Evolutionary conservation across 257 asterid species (phyloP).

Genomic region (Nicotiana knightiana): DNA sequence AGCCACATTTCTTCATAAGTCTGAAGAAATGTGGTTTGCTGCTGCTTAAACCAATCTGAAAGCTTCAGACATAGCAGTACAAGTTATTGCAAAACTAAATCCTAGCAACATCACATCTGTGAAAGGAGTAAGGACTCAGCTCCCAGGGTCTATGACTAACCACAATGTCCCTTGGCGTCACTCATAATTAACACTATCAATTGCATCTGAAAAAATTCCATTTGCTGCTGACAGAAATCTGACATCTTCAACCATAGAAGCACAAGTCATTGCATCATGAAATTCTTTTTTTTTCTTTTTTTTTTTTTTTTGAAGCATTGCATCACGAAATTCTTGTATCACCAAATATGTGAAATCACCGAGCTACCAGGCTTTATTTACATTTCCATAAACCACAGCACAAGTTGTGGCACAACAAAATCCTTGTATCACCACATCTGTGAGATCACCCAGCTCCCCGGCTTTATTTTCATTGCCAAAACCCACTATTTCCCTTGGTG

Average conservation of each 20-base stretch:
- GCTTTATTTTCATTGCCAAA: not conserved
- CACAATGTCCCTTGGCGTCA: not conserved
- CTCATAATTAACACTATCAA: not conserved
- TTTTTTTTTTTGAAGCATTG: not conserved
- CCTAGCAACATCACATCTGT: not conserved
- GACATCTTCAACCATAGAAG: not conserved
- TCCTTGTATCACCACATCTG: not conserved
- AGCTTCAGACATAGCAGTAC: not conserved
- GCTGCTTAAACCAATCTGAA: not conserved
- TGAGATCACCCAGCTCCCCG: not conserved
- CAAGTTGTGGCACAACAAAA: too few species aligned
- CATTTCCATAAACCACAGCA: not conserved
- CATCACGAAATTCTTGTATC: not conserved
- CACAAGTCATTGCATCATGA: not conserved
- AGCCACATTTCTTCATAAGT: not conserved
- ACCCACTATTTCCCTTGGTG: not conserved
- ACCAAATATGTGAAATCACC: not conserved
- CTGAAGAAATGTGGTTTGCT: not conserved
- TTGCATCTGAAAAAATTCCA: not conserved
- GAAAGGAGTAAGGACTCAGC: not conserved
- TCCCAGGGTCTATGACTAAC: not conserved
- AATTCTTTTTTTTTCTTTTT: not conserved
- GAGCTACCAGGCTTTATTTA: not conserved
- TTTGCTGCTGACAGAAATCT: not conserved
- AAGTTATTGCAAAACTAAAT: not conserved